phyloP scores from a whole-genome alignment of 2,329 filamentous ascomycete genomes.

The Penicillium oxalicum region DNA sequence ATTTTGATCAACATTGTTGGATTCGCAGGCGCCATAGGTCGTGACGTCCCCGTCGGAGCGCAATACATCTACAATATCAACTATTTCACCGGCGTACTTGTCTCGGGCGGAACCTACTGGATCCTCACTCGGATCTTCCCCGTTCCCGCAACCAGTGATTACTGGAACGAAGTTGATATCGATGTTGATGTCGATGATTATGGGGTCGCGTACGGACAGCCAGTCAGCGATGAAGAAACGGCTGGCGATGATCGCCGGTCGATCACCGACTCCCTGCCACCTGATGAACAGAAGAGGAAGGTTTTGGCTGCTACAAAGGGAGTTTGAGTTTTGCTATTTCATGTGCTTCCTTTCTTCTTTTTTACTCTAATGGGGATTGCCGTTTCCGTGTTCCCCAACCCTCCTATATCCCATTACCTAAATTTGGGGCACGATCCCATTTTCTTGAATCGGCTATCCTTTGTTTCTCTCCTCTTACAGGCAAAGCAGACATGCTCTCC shows the following conservation, averaged over 20 bases:
- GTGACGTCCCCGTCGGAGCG: slow-evolving; percentile 66
- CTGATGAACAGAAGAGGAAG: slow-evolving; percentile 21
- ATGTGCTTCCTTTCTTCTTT: too few relatives aligned
- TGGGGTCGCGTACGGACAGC: slow-evolving; percentile 29
- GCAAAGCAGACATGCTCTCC: too few relatives aligned
- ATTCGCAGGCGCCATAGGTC: slow-evolving; percentile 75
- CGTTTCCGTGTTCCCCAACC: too few relatives aligned
- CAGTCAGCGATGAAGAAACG: slow-evolving; percentile 25
- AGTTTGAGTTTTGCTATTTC: background rate
- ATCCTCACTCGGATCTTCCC: slow-evolving; percentile 62
- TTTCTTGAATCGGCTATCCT: too few relatives aligned
- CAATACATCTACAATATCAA: slow-evolving; percentile 85
- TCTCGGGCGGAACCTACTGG: slow-evolving; percentile 64
- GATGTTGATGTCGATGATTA: slow-evolving; percentile 24
- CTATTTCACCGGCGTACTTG: slow-evolving; percentile 78
- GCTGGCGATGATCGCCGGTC: slow-evolving; percentile 8
- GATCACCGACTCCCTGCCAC: slow-evolving; percentile 9
- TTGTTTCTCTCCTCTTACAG: too few relatives aligned
- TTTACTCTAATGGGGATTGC: too few relatives aligned
- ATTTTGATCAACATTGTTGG: slow-evolving; percentile 89
- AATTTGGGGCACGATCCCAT: too few relatives aligned
- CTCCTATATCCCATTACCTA: too few relatives aligned
- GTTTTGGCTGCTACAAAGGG: slow-evolving; percentile 12
- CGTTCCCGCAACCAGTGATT: slow-evolving; percentile 65
- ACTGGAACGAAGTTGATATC: slow-evolving; percentile 67